These are phyloP conservation scores for Tulasnella sp. DNA, from an alignment of 768 basidiomycete species.

Conservation along the genomic window DNA sequence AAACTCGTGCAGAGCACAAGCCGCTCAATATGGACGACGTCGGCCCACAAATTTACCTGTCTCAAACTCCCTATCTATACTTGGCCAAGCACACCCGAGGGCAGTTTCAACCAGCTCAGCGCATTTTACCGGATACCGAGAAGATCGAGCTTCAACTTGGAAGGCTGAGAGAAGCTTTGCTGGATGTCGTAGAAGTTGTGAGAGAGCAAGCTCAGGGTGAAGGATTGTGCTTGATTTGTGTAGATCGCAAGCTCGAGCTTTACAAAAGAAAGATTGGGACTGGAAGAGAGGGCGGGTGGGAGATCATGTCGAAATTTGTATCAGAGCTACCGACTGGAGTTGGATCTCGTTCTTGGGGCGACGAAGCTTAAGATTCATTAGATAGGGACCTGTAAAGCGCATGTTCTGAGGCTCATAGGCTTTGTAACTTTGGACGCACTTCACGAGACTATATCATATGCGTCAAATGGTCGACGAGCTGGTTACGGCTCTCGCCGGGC, in stretches of 20 bases:
- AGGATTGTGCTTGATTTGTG: slow-evolving; percentile 55
- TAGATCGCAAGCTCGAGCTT: slow-evolving; percentile 45
- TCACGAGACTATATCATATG: too few relatives aligned
- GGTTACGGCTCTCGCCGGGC: slow-evolving; percentile 21
- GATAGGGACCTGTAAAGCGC: too few relatives aligned
- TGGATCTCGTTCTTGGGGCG: not conserved
- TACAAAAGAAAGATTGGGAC: slow-evolving; percentile 46
- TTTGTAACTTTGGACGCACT: too few relatives aligned
- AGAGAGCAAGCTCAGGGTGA: slow-evolving; percentile 52
- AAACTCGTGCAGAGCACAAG: slow-evolving; percentile 41
- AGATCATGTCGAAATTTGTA: slow-evolving; percentile 1
- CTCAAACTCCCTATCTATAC: slow-evolving; percentile 51
- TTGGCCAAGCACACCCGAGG: slow-evolving; percentile 37
- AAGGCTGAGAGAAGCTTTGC: slow-evolving; percentile 37
- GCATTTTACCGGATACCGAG: slow-evolving; percentile 31
- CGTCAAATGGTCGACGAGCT: slow-evolving; percentile 33
- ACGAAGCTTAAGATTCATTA: not conserved
- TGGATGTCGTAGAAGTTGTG: slow-evolving; percentile 48
- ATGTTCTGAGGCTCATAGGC: too few relatives aligned
- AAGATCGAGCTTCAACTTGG: slow-evolving; percentile 37
- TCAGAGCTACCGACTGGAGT: not conserved
- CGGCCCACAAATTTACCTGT: slow-evolving; percentile 65
- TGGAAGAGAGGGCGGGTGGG: slow-evolving; percentile 1
- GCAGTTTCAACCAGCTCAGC: slow-evolving; percentile 34
- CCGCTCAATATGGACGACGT: slow-evolving; percentile 54